phyloP scores from a whole-genome alignment of 495 filamentous ascomycete genomes.

The Penicillium turbatum region DNA sequence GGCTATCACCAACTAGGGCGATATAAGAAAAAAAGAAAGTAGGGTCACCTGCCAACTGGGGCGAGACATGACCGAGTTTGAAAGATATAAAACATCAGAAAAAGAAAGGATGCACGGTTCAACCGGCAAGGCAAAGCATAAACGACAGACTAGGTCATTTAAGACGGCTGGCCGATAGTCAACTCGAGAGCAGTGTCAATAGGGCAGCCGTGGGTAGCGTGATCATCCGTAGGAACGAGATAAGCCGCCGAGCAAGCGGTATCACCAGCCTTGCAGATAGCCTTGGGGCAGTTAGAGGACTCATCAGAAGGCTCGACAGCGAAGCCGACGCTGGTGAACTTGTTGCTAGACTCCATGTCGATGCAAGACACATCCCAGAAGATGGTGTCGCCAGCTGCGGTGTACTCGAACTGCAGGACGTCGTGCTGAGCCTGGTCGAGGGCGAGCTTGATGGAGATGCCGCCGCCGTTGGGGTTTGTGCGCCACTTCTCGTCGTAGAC shows the following conservation, averaged over 20 bases:
- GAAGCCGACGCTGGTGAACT: slow-evolving; percentile 44
- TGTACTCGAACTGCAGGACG: slow-evolving; percentile 48
- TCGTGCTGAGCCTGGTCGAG: slow-evolving; percentile 25
- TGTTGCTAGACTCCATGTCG: slow-evolving; percentile 34
- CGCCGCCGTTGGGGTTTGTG: slow-evolving; percentile 39
- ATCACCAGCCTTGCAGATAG: slow-evolving; percentile 39
- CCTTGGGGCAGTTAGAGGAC: slow-evolving; percentile 31
- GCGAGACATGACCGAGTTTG: slow-evolving; percentile 5
- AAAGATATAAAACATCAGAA: slow-evolving; percentile 12
- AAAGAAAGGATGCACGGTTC: slow-evolving; percentile 25
- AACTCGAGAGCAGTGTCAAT: slow-evolving; percentile 39
- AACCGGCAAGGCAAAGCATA: slow-evolving; percentile 19
- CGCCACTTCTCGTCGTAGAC: slow-evolving; percentile 35
- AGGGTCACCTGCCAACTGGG: slow-evolving; percentile 15
- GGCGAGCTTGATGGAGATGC: slow-evolving; percentile 44
- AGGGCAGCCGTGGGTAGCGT: slow-evolving; percentile 45
- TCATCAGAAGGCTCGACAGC: slow-evolving; percentile 30
- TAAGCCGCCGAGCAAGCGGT: slow-evolving; percentile 38
- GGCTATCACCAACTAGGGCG: slow-evolving; percentile 16
- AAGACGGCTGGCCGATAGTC: slow-evolving; percentile 28
- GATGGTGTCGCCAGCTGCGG: slow-evolving; percentile 31
- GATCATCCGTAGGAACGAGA: slow-evolving; percentile 40
- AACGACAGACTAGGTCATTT: slow-evolving; percentile 9
- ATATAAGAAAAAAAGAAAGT: slow-evolving; percentile 14
- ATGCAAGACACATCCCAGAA: slow-evolving; percentile 47